Evolutionary conservation across 2,329 filamentous ascomycete species (phyloP), one percentile per base, ranked within the genome.

Genomic region (Exutisphaerella laricina): DNA sequence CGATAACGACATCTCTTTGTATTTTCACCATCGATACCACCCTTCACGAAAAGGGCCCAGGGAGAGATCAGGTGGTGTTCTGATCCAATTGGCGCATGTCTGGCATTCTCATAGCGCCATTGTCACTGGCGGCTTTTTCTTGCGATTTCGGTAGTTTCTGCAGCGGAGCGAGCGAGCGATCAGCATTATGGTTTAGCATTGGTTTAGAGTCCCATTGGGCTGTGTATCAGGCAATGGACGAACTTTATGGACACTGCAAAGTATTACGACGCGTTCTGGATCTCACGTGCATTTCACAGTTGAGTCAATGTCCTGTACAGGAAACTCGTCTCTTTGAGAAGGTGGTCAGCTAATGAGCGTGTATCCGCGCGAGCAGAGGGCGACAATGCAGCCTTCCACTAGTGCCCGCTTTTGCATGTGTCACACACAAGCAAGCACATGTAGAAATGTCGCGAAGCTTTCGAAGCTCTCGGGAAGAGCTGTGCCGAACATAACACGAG

Each of bases 21-120:
- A 35, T 37, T 28, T 35, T 35, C 18, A 35, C 14, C 33, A 35
- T 35, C 17, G 33, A 35, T 35, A 35, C 20, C 10, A n/a, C 9
- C 33, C 33, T 22, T 17, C 6, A 35, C 17, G 6, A 16, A 8
- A 17, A 13, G 12, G 18, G 23, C 33, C 13, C 16, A 35, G 23
- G 31, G 18, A 34, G 31, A 12, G 9, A 10, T n/a, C 20, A 23
- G 13, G 33, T 4, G 33, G 20, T n/a, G 33, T 23, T 23, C 4
- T 13, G 23, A 26, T 26, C 23, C 6, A 7, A 26, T 26, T 26
- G 23, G 23, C 23, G 23, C 23, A 26, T 7, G 23, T 26, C 23
- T n/a, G 23, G 23, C 23, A 26, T 26, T 26, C 12, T 26, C 23
- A 12, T 7, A 26, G 23, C 23, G 23, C 23, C 23, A 26, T 26